Evolutionary conservation across 106 monocot species (phyloP).

Genomic region (Chionographis japonica): DNA sequence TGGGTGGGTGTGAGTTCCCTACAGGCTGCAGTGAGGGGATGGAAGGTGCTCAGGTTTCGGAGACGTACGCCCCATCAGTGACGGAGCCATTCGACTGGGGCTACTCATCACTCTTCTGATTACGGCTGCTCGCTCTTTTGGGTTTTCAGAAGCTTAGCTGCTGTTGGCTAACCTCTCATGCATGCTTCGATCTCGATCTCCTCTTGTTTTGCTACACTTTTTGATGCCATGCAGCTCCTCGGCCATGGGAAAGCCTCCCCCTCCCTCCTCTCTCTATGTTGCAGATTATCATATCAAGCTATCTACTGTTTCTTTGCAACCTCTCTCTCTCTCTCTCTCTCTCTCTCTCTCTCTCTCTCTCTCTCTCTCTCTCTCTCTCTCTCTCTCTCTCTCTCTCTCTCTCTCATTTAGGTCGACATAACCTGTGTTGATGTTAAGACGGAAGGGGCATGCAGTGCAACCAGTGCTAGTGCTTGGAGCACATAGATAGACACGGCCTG

Average conservation of each 20-base stretch:
- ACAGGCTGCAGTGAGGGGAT: neutral
- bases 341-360: neutral
- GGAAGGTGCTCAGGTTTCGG: slow-evolving; percentile 17
- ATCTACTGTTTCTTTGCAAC: neutral
- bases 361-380: neutral
- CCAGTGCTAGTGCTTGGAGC: no score
- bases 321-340: neutral
- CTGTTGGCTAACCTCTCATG: no score
- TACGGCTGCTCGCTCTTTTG: no score
- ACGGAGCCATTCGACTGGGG: slow-evolving; percentile 23
- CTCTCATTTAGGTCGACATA: no score
- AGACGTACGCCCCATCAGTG: slow-evolving; percentile 14
- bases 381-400: no score
- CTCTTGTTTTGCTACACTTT: neutral
- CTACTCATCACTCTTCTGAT: slow-evolving; percentile 20
- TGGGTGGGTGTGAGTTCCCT: slow-evolving; percentile 11
- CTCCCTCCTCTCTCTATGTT: neutral
- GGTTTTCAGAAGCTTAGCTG: no score
- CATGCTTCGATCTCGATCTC: no score
- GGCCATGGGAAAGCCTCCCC: no score
- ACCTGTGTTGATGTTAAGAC: no score
- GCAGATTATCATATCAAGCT: neutral
- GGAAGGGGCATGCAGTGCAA: no score
- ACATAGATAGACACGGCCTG: no score
- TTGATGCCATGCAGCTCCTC: no score